A percentile compares a stretch with the other conserved stretches of the same genome.
These are phyloP conservation scores for Aphanomyces cochlioides DNA, from an alignment of 352 stramenopile species.

Conservation along the genomic window DNA sequence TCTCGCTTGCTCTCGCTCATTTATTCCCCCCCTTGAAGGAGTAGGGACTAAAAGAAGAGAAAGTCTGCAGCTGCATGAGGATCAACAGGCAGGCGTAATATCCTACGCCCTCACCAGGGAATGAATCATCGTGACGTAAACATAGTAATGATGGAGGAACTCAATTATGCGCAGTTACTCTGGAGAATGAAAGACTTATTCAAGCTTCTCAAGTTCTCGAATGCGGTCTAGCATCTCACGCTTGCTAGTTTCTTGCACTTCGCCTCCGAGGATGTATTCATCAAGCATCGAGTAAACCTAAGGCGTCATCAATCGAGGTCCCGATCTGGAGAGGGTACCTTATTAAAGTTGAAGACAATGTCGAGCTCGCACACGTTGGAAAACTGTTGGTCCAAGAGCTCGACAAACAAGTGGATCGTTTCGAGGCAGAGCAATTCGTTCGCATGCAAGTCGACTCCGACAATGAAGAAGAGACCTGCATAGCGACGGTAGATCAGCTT, in stretches of 20 bases:
- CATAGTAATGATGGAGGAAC: too few relatives aligned
- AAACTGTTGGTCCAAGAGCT: slow-evolving; percentile 98
- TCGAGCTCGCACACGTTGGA: slow-evolving; percentile 98
- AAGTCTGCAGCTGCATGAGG: too few relatives aligned
- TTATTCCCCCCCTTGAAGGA: too few relatives aligned
- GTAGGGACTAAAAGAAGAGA: too few relatives aligned
- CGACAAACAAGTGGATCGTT: slow-evolving; percentile 98
- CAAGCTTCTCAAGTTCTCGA: slow-evolving; percentile 88
- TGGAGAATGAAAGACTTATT: slow-evolving; percentile 39
- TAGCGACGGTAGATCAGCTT: slow-evolving; percentile 99
- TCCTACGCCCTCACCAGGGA: too few relatives aligned
- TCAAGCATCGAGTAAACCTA: slow-evolving; percentile 92
- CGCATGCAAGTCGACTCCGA: slow-evolving; percentile 93
- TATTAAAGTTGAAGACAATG: slow-evolving; percentile 95
- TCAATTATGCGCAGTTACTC: not conserved
- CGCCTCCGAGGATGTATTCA: slow-evolving; percentile 92
- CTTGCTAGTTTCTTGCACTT: slow-evolving; percentile 92
- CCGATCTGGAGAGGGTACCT: slow-evolving; percentile 41
- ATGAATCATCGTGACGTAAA: too few relatives aligned
- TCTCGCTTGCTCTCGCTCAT: not conserved
- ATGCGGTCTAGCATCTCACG: slow-evolving; percentile 91
- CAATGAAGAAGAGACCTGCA: slow-evolving; percentile 97
- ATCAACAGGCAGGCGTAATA: too few relatives aligned
- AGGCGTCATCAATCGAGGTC: not conserved
- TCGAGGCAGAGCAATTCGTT: slow-evolving; percentile 98